Evolutionary conservation across 768 basidiomycete species (phyloP), one percentile per base, ranked within the genome.

Genomic region (Calocera cornea): DNA sequence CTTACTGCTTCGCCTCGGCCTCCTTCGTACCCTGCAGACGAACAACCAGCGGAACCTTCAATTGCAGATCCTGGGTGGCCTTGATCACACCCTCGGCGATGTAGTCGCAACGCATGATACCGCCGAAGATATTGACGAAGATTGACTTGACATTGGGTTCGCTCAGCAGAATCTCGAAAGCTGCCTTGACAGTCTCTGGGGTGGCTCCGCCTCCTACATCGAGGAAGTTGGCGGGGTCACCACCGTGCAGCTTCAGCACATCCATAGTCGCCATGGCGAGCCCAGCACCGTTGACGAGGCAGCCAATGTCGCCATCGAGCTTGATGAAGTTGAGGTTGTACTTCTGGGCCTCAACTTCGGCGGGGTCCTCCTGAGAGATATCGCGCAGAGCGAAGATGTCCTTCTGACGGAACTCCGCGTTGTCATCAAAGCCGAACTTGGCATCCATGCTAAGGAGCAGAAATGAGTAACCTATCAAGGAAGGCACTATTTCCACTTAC

Each of bases 221-320:
- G 69, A 98, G 83, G 84, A 99, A 99, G 78, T 99, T 98, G 66
- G 97, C 97, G 2, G 97, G 97, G 72, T 95, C 88, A 65, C 92
- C 97, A 64, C 97, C 97, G 75, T 97, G 92, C 65, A 97, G 81
- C 63, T 94, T 86, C 67, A 99, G 83, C n/a, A 98, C 95, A 74
- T 99, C 97, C 97, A 99, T 98, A 67, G 97, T 99, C 40, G 97
- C 97, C 97, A 99, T 99, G 64, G 97, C 97, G 69, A 99, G 81
- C 74, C 97, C 97, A 65, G 97, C 97, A 73, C 97, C 97, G 73
- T 99, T 99, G 70, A 99, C 97, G 65, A 99, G 81, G 80, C 97
- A 99, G 33, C 97, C 97, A 69, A 99, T 87, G 78, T 84, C 90
- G 34, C 97, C 97, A 74, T 99, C 97, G 49, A 99, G 87, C 80